Conservation (phyloP, 2,329 filamentous ascomycete species). For the Aureobasidium melanogenum region DNA sequence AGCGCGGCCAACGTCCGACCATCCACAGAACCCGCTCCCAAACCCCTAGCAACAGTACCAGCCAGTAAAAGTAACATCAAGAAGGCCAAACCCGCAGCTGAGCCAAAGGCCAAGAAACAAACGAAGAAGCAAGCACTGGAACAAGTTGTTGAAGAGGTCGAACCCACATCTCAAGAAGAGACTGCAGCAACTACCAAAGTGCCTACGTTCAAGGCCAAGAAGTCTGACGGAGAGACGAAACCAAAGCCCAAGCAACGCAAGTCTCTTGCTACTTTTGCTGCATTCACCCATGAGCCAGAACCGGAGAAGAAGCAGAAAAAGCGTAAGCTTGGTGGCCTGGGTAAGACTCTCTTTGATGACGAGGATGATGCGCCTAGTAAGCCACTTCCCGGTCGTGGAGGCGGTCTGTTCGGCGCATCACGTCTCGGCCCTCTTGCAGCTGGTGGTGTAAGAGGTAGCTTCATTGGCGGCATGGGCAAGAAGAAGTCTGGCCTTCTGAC, state of each 20-base stretch:
- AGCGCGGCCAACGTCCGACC: conserved; percentile 19
- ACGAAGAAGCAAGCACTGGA: conserved; percentile 31
- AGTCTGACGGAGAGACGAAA: conserved; percentile 23
- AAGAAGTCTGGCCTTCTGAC: conserved; percentile 22
- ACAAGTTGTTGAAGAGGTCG: conserved; percentile 33
- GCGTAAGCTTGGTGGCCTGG: conserved; percentile 28
- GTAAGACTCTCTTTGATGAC: conserved; percentile 32
- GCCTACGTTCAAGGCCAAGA: conserved; percentile 19
- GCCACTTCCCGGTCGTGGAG: conserved; percentile 17
- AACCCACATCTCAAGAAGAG: conserved; percentile 21
- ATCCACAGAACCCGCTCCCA: conserved; percentile 20
- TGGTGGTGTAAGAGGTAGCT: conserved; percentile 18
- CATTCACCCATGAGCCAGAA: conserved; percentile 25
- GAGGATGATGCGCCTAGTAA: conserved; percentile 27
- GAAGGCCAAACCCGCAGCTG: conserved; percentile 28
- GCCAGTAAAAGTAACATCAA: conserved; percentile 35
- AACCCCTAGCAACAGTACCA: conserved; percentile 35
- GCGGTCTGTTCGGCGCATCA: conserved; percentile 23
- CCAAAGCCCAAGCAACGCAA: conserved; percentile 29
- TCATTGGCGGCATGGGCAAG: conserved; percentile 12
- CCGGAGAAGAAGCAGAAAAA: conserved; percentile 27
- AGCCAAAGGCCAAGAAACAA: conserved; percentile 29
- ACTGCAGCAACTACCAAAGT: conserved; percentile 23
- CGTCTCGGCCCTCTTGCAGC: conserved; percentile 25
- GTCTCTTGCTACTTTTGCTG: conserved; percentile 37